Conservation (phyloP, 1,139 yeast species). For the Hyphopichia pseudoburtonii region DNA sequence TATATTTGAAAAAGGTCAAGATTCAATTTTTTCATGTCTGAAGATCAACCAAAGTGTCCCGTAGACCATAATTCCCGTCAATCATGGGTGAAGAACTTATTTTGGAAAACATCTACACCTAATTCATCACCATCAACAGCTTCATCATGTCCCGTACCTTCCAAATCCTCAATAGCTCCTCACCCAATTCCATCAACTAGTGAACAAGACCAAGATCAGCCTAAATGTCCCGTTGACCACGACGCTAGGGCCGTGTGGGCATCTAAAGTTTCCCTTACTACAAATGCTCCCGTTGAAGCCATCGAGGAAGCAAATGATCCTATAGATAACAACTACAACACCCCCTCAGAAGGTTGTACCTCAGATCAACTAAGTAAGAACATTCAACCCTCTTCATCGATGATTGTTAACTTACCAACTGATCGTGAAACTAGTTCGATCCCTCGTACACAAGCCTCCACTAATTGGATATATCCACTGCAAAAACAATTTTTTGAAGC, state of each 20-base stretch:
- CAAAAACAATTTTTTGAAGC: constrained; percentile 94
- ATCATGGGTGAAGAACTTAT: constrained; percentile 14
- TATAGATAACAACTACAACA: too few species aligned
- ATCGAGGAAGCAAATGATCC: constrained; percentile 26
- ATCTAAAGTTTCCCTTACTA: constrained; percentile 33
- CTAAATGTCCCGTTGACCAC: constrained; percentile 70
- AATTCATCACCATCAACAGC: neutral
- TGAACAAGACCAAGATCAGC: constrained; percentile 23
- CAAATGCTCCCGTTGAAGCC: constrained; percentile 30
- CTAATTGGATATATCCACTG: constrained; percentile 93
- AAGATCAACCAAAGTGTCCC: constrained; percentile 23
- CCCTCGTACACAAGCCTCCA: constrained; percentile 66
- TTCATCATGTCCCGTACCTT: neutral
- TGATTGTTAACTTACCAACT: constrained; percentile 50
- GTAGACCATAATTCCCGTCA: constrained; percentile 23
- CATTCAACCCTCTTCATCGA: constrained; percentile 24
- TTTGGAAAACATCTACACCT: neutral
- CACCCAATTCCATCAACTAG: constrained; percentile 1
- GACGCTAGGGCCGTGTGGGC: constrained; percentile 60
- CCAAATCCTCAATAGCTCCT: too few species aligned
- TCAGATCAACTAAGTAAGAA: constrained; percentile 35
- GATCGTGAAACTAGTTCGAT: constrained; percentile 81
- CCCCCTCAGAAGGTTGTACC: constrained; percentile 41
- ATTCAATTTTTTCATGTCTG: constrained; percentile 1
- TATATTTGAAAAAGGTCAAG: too few species aligned